These are phyloP conservation scores for Casaregolazyma lundiana DNA, from an alignment of 1,139 yeast species.

Conservation along the genomic window DNA sequence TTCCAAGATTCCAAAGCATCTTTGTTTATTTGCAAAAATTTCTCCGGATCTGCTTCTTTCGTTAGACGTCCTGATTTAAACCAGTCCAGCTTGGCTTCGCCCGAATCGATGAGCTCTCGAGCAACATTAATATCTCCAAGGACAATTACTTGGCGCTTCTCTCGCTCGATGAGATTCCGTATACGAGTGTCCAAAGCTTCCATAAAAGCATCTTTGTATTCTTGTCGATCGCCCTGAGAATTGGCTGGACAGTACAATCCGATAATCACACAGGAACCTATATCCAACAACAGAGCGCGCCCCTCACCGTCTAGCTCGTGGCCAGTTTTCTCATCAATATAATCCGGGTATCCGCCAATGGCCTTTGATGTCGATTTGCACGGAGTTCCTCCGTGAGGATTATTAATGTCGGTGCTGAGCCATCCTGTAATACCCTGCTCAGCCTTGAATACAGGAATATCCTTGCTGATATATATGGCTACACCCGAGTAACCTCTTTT, in stretches of 20 bases:
- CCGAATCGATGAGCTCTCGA: constrained; percentile 76
- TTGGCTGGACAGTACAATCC: constrained; percentile 93
- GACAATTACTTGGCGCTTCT: constrained; percentile 59
- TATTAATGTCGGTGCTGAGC: constrained; percentile 34
- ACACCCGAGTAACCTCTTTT: constrained; percentile 88
- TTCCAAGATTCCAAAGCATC: constrained; percentile 27
- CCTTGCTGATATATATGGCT: constrained; percentile 63
- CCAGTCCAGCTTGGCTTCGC: constrained; percentile 56
- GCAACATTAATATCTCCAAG: constrained; percentile 88
- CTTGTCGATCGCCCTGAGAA: constrained; percentile 73
- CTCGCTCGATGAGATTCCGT: constrained; percentile 40
- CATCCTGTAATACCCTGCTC: constrained; percentile 91
- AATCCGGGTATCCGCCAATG: constrained; percentile 72
- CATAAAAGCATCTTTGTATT: constrained; percentile 55
- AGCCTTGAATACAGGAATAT: constrained; percentile 55
- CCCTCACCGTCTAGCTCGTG: constrained; percentile 74
- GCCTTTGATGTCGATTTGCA: constrained; percentile 28
- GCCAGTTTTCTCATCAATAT: constrained; percentile 38
- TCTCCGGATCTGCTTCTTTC: constrained; percentile 30
- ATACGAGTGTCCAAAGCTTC: constrained; percentile 57
- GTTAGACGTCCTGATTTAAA: constrained; percentile 28
- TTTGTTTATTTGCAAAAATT: constrained; percentile 20
- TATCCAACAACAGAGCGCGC: constrained; percentile 68
- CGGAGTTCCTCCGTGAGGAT: constrained; percentile 14
- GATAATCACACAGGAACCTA: constrained; percentile 57